Percentiles rank a stretch among this genome's conserved stretches.
Evolutionary conservation across 495 filamentous ascomycete genomes (phyloP).

Genomic region (Bombardia bombarda): DNA sequence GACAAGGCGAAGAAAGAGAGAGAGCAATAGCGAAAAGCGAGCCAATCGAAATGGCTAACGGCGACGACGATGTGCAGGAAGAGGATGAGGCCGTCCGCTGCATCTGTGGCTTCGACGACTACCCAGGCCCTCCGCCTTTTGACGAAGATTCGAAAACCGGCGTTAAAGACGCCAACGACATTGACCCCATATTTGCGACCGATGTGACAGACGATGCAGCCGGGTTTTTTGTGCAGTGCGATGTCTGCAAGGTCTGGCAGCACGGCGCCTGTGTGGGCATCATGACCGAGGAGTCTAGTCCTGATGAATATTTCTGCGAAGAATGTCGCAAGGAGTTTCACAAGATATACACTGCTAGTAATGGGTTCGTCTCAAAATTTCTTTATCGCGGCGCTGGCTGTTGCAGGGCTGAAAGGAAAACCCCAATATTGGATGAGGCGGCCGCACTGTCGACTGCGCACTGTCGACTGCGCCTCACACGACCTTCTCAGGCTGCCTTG

Average conservation of each 20-base stretch:
- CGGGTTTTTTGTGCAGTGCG: conserved; percentile 96
- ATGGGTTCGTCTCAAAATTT: conserved; percentile 80
- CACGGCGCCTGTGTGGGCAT: conserved; percentile 98
- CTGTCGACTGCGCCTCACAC: conserved; percentile 20
- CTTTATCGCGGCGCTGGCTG: not conserved
- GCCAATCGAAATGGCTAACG: conserved; percentile 44
- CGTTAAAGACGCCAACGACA: conserved; percentile 40
- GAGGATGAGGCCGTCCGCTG: conserved; percentile 93
- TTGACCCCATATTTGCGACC: conserved; percentile 53
- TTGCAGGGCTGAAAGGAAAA: conserved; percentile 16
- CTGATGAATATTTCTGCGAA: conserved; percentile 97
- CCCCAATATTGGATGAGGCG: conserved; percentile 18
- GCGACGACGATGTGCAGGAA: conserved; percentile 59
- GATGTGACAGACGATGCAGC: conserved; percentile 76
- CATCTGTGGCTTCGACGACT: conserved; percentile 89
- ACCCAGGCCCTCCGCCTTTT: conserved; percentile 75
- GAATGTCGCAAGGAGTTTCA: conserved; percentile 87
- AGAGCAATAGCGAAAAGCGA: conserved; percentile 40
- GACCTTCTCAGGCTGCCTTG: too few species aligned
- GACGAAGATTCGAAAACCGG: conserved; percentile 50
- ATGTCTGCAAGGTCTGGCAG: conserved; percentile 97
- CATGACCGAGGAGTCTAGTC: conserved; percentile 82
- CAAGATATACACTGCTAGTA: conserved; percentile 64
- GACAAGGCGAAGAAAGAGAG: conserved; percentile 53
- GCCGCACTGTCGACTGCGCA: conserved; percentile 18